Evolutionary conservation across 257 asterid genomes (phyloP), one percentile per base, ranked within the genome.

Genomic region (Nicotiana attenuata): DNA sequence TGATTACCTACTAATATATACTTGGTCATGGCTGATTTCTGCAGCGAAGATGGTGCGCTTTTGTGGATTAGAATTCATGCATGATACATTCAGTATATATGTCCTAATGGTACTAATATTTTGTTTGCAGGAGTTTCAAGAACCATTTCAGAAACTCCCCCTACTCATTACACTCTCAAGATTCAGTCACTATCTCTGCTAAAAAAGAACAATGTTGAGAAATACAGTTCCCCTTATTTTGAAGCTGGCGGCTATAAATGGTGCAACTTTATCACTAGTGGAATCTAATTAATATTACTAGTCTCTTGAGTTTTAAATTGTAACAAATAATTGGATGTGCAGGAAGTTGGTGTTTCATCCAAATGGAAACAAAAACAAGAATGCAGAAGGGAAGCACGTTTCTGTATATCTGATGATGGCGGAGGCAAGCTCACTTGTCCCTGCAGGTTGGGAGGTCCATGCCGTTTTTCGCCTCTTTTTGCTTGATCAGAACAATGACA

Each of bases 181-280:
- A 83, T 93, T 45, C 86, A 89, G 52, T 78, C 82, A 11, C 85
- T 91, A 59, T 91, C 97, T 5, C 86, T 86, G 56, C 89, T 91
- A 5, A 59, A 78, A 16, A 87, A 88, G 76, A 87, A 86, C 78
- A 87, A 86, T 68, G 85, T 91, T 56, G 91, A 90, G 17, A 87
- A 67, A 35, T 93, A 90, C 90, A 50, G 15, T 10, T 83, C 89
- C 6, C 26, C 65, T 24, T 86, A 80, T 31, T 92, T 93, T 52
- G 85, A 92, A 80, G 96, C 94, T 2, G 98, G 91, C 76, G 95
- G 97, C 84, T 91, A 90, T 86, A 91, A 86, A 82, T 93, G 97
- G 96, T 93, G 85, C 64, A 65, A 41, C 20, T 33, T 24, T 81
- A 24, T 5, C 26, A 7, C 77, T 68, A 64, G 20, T 56, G 50